Evolutionary conservation across 2,329 filamentous ascomycete species (phyloP), one percentile per base, ranked within the genome.

Genomic region (Scedosporium dehoogii): DNA sequence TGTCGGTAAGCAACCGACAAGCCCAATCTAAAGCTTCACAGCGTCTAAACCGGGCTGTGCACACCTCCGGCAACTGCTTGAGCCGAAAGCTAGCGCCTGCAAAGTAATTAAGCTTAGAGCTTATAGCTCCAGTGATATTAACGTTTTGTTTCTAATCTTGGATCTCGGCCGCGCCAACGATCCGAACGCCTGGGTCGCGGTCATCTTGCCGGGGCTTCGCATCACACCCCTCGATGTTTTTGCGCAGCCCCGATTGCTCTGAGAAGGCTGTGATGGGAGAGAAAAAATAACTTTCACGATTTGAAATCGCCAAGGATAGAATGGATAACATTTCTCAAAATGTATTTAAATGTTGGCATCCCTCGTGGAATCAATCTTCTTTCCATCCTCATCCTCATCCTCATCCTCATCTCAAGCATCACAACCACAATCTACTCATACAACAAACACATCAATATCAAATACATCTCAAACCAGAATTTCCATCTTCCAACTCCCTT

Each of bases 351-450:
- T 51, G 16, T 14, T 51, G n/a, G 6, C n/a, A 51, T 51, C n/a
- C 16, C 46, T 51, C 46, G 16, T 51, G n/a, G n/a, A 51, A 51
- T 51, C 46, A 29, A 29, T 23, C 5, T 42, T 61, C 21, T 61
- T 42, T 38, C 21, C 48, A 61, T 61, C n/a, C 18, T 60, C n/a
- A n/a, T n/a, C 59, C 12, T 51, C 38, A 60, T 60, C 58, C 51
- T 51, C 29, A 33, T 5, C 57, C 42, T n/a, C 57, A 60, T 60
- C 58, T 46, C 41, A 41, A 23, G 7, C 42, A 60, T 12, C 42
- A 51, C 44, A 18, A 60, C 3, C 58, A 60, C 27, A 21, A 41
- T 33, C 58, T 41, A 14, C 58, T 7, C 9, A n/a, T 23, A 16
- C 29, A n/a, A n/a, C 58, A 44, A 59, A n/a, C 57, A 27, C 18